Percentiles rank a stretch among this genome's conserved stretches.
phyloP scores from a whole-genome alignment of 2,329 filamentous ascomycete genomes.

The Xylariaceae sp. region DNA sequence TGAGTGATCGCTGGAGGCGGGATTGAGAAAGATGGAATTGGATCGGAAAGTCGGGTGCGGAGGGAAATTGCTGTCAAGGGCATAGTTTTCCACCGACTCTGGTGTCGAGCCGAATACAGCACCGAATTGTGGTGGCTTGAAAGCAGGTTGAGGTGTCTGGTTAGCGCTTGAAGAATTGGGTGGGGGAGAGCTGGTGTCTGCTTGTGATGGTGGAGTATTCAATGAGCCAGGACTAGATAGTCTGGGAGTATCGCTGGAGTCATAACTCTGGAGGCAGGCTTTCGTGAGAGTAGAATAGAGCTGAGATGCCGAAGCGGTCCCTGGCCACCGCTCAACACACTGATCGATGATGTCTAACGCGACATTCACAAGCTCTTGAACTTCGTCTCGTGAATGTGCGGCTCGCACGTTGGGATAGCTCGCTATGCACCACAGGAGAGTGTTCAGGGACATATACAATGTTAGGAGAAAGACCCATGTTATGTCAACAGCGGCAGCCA shows the following conservation, averaged over 20 bases:
- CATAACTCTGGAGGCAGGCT: conserved; percentile 85
- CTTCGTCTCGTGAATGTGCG: conserved; percentile 67
- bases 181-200: conserved; percentile 46
- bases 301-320: conserved; percentile 76
- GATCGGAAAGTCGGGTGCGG: conserved; percentile 58
- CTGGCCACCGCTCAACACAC: conserved; percentile 87
- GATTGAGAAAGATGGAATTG: conserved; percentile 62
- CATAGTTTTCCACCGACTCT: conserved; percentile 48
- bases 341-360: conserved; percentile 75
- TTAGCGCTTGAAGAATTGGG: conserved; percentile 36
- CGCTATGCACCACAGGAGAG: conserved; percentile 81
- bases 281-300: conserved; percentile 82
- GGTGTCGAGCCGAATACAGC: conserved; percentile 55
- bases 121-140: conserved; percentile 53
- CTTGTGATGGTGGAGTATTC: conserved; percentile 45
- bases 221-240: conserved; percentile 32
- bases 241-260: conserved; percentile 47
- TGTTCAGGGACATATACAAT: conserved; percentile 89
- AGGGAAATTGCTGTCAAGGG: conserved; percentile 39
- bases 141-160: conserved; percentile 34
- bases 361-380: conserved; percentile 68
- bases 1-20: conserved; percentile 48
- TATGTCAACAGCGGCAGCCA: conserved; percentile 71
- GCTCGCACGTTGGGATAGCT: conserved; percentile 77
- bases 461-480: conserved; percentile 92